phyloP scores from a whole-genome alignment of 495 filamentous ascomycete genomes.

The Chaetomium tenue region DNA sequence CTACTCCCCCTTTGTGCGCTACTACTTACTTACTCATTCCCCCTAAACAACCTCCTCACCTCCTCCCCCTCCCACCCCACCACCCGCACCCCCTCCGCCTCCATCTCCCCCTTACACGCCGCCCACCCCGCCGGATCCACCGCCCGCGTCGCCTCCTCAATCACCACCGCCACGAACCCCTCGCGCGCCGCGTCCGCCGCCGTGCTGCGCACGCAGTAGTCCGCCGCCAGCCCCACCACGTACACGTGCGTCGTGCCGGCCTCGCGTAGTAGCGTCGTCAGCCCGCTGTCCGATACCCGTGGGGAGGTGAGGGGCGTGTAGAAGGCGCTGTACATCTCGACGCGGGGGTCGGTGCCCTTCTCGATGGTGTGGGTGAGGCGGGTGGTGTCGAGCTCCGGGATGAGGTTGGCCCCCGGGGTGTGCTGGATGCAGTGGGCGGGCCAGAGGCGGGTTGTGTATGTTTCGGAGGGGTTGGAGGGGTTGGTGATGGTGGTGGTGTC shows the following conservation, averaged over 20 bases:
- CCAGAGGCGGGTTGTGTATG: slow-evolving; percentile 73
- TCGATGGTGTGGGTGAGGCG: slow-evolving; percentile 64
- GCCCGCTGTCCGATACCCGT: slow-evolving; percentile 57
- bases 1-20: no score
- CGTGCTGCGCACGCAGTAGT: slow-evolving; percentile 84
- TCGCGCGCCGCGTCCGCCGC: slow-evolving; percentile 72
- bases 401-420: slow-evolving; percentile 69
- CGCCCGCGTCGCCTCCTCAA: slow-evolving; percentile 73
- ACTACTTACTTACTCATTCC: no score
- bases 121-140: slow-evolving; percentile 63
- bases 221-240: slow-evolving; percentile 79
- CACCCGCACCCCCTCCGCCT: slow-evolving; percentile 46
- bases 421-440: slow-evolving; percentile 82
- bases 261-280: slow-evolving; percentile 56
- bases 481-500: slow-evolving; percentile 64
- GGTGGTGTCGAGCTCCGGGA: slow-evolving; percentile 65
- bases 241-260: slow-evolving; percentile 71
- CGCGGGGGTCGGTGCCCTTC: slow-evolving; percentile 69
- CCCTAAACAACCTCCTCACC: slow-evolving; percentile 36
- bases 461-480: slow-evolving; percentile 61
- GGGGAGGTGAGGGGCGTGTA: slow-evolving; percentile 61
- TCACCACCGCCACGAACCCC: slow-evolving; percentile 73
- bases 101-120: slow-evolving; percentile 55
- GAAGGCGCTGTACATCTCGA: slow-evolving; percentile 94
- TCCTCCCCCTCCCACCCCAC: slow-evolving; percentile 45